Conservation (phyloP, 23 red algal species). For the Agarophyton chilense region DNA sequence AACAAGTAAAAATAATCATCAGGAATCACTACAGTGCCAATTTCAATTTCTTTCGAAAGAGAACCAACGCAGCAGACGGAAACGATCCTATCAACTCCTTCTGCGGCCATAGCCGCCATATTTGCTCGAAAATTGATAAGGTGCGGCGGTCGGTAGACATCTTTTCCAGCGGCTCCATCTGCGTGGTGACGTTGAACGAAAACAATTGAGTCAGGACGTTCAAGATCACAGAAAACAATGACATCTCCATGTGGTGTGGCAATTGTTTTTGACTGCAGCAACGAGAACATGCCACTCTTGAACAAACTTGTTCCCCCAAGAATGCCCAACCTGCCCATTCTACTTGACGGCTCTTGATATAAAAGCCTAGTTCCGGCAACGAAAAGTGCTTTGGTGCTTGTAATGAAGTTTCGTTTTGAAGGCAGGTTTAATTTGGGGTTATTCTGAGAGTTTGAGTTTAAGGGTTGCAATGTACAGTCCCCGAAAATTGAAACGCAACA, state of each 20-base stretch:
- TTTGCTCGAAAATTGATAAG: conserved; percentile 82
- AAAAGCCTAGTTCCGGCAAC: too few species aligned
- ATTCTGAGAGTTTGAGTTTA: too few species aligned
- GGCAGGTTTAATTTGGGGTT: too few species aligned
- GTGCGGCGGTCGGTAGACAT: conserved; percentile 83
- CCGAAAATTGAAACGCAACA: too few species aligned
- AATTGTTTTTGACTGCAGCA: conserved; percentile 44
- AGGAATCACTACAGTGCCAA: conserved; percentile 83
- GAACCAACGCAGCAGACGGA: conserved; percentile 91
- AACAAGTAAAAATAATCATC: conserved; percentile 88
- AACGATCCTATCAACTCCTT: conserved; percentile 59
- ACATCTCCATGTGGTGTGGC: conserved; percentile 76
- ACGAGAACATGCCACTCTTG: conserved; percentile 69
- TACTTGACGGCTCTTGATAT: neutral
- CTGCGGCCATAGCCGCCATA: conserved; percentile 61
- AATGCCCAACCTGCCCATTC: conserved; percentile 73
- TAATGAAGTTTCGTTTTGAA: too few species aligned
- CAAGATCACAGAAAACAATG: conserved; percentile 52
- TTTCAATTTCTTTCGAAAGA: conserved; percentile 57
- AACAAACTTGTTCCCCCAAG: conserved; percentile 94
- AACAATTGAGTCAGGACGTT: conserved; percentile 12
- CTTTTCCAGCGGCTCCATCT: conserved; percentile 53
- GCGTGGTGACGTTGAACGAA: conserved; percentile 98
- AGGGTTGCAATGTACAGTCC: too few species aligned
- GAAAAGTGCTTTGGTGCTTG: too few species aligned